Evolutionary conservation across 139 green algal species (phyloP).

Genomic region (Eudorina sp.): DNA sequence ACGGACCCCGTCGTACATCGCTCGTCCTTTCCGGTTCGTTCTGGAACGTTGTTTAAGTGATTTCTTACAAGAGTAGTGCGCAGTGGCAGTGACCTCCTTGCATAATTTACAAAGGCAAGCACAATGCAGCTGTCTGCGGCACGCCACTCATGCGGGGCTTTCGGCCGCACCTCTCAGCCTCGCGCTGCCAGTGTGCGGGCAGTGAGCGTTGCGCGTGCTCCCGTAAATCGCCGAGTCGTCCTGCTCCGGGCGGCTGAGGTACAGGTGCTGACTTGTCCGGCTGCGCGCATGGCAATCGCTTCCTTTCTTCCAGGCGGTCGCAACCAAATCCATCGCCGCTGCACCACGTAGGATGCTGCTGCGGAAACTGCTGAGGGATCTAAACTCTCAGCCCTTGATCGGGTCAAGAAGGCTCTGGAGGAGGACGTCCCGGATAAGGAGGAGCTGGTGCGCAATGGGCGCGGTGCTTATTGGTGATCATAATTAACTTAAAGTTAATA

Average conservation of each 20-base stretch:
- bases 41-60: too few species aligned
- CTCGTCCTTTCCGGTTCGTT: slow-evolving; percentile 3
- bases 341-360: slow-evolving; percentile 21
- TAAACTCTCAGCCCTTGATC: slow-evolving; percentile 28
- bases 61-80: not conserved
- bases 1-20: not conserved
- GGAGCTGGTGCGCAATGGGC: slow-evolving; percentile 44
- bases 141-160: not conserved
- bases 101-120: not conserved
- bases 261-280: slow-evolving; percentile 30
- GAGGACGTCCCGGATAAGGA: slow-evolving; percentile 48
- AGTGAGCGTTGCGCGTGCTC: not conserved
- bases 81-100: not conserved
- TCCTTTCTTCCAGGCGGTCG: too few species aligned
- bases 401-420: slow-evolving; percentile 48
- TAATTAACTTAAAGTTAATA: not conserved
- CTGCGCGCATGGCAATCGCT: not conserved
- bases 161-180: not conserved
- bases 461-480: not conserved
- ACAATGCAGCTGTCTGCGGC: slow-evolving; percentile 34
- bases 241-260: slow-evolving; percentile 39
- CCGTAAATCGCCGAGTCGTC: not conserved
- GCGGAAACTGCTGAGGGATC: not conserved
- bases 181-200: not conserved
- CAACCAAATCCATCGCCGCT: too few species aligned